Evolutionary conservation across 306 rosid genomes (phyloP), one percentile per base, ranked within the genome.

Genomic region (Carpinus fangiana): DNA sequence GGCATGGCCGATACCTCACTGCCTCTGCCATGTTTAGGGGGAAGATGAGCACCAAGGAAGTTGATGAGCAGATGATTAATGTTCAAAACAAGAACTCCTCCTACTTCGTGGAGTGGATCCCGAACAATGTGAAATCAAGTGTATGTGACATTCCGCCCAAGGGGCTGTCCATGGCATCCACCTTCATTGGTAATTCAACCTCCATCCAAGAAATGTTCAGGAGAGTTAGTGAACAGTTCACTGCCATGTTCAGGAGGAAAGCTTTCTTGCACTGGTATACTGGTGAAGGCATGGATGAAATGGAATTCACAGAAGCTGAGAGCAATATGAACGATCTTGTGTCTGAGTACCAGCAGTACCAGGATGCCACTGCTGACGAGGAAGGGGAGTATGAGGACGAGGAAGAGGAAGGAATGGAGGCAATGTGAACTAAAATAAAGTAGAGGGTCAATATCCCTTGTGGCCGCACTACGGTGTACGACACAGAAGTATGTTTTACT

Each of bases 231-330:
- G 91, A 88, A 70, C 91, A 85, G 53, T 88, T 87, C 17, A 87
- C 90, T 26, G 90, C 90, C 51, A 87, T 87, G 90, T 87, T 82
- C 74, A 87, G 89, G 86, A 85, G 89, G 68, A 88, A 88, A 80
- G 91, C 91, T 88, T 88, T 88, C 86, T 88, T 88, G 87, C 91
- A 88, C 31, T 88, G 91, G 91, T 88, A 88, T 80, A 88, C 89
- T 1, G 91, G 91, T 3, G 91, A 88, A 76, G 91, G 91, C 43
- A 88, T 88, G 91, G 91, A 88, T 31, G 89, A 88, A 79, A 88
- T 88, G 91, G 91, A 88, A 76, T 88, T 88, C 82, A 88, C 91
- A 4, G 91, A 88, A 79, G 91, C 91, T 0, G 89, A 88, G 84
- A 88, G 91, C 86, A 88, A 88, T 51, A 88, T 88, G 91, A 88